Conservation (phyloP, 2,329 filamentous ascomycete genomes). For the Eutypella sp. region DNA sequence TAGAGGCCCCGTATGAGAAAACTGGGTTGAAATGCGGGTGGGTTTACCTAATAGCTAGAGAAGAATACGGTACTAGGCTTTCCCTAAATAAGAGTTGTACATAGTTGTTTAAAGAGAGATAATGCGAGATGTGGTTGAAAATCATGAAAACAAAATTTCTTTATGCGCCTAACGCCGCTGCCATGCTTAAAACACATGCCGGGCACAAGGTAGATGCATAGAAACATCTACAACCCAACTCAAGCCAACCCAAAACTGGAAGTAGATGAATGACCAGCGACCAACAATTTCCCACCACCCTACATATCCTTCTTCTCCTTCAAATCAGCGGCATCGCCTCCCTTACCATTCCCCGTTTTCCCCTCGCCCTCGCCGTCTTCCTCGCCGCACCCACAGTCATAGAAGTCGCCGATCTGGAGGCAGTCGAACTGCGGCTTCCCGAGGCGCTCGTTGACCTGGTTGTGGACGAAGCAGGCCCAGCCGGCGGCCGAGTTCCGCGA, state of each 20-base stretch:
- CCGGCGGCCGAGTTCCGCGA: slow-evolving; percentile 59
- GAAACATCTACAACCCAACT: neutral
- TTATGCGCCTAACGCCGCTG: neutral
- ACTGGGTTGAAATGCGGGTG: no score
- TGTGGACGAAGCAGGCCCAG: slow-evolving; percentile 66
- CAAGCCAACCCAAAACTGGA: no score
- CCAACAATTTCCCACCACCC: neutral
- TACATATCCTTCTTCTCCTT: slow-evolving; percentile 21
- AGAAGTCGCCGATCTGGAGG: slow-evolving; percentile 63
- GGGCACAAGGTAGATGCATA: no score
- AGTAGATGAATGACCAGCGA: no score
- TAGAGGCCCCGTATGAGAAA: no score
- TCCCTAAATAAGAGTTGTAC: no score
- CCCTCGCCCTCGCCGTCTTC: slow-evolving; percentile 51
- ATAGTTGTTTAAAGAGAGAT: no score
- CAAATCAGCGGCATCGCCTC: slow-evolving; percentile 22
- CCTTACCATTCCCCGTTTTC: slow-evolving; percentile 23
- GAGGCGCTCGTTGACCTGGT: slow-evolving; percentile 60
- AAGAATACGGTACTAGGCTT: no score
- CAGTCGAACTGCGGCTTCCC: slow-evolving; percentile 61
- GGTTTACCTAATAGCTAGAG: no score
- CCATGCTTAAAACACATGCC: neutral
- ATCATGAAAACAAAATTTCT: neutral
- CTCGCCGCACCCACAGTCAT: slow-evolving; percentile 68
- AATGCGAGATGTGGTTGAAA: neutral